Evolutionary conservation across 2,329 filamentous ascomycete genomes (phyloP).

Genomic region (Periconia digitata): DNA sequence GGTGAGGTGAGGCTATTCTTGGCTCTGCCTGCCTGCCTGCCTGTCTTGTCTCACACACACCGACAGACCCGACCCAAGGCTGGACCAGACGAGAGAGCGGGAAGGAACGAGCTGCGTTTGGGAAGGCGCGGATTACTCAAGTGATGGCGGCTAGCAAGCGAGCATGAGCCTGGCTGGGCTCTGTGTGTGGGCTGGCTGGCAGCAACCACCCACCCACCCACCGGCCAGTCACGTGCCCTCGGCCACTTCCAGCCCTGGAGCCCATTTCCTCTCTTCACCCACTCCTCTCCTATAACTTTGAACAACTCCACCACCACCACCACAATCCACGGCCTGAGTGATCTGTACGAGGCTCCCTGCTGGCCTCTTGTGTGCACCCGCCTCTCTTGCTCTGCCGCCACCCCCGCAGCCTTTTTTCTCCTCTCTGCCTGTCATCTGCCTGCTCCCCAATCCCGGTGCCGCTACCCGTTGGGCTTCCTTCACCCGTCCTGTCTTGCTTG

Average conservation of each 20-base stretch:
- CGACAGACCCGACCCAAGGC: not conserved
- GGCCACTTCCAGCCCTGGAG: slow-evolving; percentile 16
- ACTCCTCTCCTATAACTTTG: slow-evolving; percentile 20
- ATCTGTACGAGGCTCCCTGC: slow-evolving; percentile 27
- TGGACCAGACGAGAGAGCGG: too few relatives aligned
- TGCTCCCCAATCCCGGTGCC: slow-evolving; percentile 19
- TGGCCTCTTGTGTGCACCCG: slow-evolving; percentile 33
- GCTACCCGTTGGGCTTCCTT: slow-evolving; percentile 38
- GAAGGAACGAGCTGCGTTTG: not conserved
- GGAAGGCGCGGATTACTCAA: too few relatives aligned
- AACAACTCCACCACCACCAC: slow-evolving; percentile 20
- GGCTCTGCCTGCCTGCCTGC: not conserved
- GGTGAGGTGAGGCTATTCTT: too few relatives aligned
- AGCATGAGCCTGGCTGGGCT: too few relatives aligned
- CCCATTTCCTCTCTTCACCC: slow-evolving; percentile 16
- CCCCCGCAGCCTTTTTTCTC: slow-evolving; percentile 15
- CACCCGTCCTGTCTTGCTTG: too few relatives aligned
- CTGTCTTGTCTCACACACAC: not conserved
- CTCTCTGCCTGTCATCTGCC: too few relatives aligned
- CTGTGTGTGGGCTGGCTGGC: too few relatives aligned
- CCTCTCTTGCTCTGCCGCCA: slow-evolving; percentile 18
- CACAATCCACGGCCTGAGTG: slow-evolving; percentile 18
- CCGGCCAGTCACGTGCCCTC: not conserved
- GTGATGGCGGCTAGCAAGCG: too few relatives aligned
- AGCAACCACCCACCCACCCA: slow-evolving; percentile 3